Conservation (phyloP, 2,329 filamentous ascomycete genomes). For the Zymoseptoria crescenta region DNA sequence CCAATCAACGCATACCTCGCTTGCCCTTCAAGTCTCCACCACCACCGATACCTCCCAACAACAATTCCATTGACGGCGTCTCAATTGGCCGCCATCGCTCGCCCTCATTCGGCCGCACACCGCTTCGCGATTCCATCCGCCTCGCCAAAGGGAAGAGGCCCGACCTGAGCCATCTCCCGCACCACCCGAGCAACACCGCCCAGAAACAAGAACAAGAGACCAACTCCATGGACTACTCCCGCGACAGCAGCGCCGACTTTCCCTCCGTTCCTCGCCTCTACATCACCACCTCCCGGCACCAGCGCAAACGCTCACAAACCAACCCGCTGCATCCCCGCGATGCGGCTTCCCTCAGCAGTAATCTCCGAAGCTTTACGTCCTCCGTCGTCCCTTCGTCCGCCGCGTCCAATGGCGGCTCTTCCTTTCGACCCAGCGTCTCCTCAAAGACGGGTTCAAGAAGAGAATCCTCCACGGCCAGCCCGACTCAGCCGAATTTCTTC, state of each 20-base stretch:
- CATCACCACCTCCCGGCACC: conserved; percentile 54
- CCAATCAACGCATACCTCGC: conserved; percentile 4
- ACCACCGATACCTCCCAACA: conserved; percentile 8
- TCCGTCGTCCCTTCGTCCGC: conserved; percentile 36
- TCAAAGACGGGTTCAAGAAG: conserved; percentile 22
- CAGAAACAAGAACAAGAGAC: neutral
- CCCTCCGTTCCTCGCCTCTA: conserved; percentile 64
- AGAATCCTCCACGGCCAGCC: conserved; percentile 21
- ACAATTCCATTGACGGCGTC: conserved; percentile 21
- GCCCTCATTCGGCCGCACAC: conserved; percentile 37
- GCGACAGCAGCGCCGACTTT: conserved; percentile 60
- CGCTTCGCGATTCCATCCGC: conserved; percentile 81
- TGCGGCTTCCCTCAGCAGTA: conserved; percentile 54
- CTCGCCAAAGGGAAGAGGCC: conserved; percentile 62
- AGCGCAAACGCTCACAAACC: conserved; percentile 83
- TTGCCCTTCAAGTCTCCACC: conserved; percentile 20
- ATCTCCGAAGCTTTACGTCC: conserved; percentile 71
- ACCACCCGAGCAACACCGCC: conserved; percentile 4
- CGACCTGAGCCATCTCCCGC: conserved; percentile 8
- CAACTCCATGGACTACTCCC: neutral
- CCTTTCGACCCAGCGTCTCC: conserved; percentile 18
- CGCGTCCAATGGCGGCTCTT: conserved; percentile 15
- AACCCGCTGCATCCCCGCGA: conserved; percentile 50
- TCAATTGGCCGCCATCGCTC: conserved; percentile 24
- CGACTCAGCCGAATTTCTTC: conserved; percentile 54